Evolutionary conservation across 345 rosid genomes (phyloP).

Genomic region (Bruguiera gymnorhiza): DNA sequence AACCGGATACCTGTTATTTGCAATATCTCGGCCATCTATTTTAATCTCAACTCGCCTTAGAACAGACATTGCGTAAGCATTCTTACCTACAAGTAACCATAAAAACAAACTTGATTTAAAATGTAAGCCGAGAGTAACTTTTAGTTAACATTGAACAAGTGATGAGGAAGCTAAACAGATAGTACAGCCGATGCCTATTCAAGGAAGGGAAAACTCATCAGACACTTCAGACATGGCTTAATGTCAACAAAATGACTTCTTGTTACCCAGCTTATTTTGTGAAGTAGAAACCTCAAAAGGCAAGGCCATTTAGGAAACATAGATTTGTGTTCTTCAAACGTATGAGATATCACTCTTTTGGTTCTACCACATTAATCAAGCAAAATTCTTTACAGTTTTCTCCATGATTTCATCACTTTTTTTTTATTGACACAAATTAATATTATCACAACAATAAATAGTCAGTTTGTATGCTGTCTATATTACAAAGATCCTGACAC

Average conservation of each 20-base stretch:
- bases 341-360: background rate
- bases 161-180: background rate
- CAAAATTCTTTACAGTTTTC: no score
- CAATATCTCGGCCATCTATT: constrained; percentile 72
- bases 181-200: constrained; percentile 1
- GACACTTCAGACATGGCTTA: no score
- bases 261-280: background rate
- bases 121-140: no score
- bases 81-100: constrained; percentile 50
- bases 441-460: no score
- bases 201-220: no score
- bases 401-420: no score
- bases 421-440: no score
- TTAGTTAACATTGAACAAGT: no score
- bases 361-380: no score
- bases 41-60: constrained; percentile 75
- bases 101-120: background rate
- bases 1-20: constrained; percentile 51
- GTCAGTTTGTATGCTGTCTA: no score
- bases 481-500: no score
- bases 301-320: background rate
- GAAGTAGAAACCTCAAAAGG: background rate
- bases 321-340: background rate
- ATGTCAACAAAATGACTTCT: no score
- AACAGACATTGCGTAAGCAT: constrained; percentile 80